phyloP scores from a whole-genome alignment of 768 basidiomycete genomes.

The Kwoniella botswanensis region DNA sequence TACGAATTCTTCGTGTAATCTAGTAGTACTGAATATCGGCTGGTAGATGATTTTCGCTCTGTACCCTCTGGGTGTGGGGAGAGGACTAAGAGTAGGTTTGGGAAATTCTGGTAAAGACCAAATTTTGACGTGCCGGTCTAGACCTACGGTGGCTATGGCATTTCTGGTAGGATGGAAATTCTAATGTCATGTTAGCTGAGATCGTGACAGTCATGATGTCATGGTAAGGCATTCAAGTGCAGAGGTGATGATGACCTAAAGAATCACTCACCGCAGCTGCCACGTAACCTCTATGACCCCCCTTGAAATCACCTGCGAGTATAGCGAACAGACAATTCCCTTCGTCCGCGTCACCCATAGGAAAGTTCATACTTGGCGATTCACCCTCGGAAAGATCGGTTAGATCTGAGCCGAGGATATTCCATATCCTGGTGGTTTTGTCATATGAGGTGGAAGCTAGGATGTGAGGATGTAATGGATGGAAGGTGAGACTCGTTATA shows the following conservation, averaged over 20 bases:
- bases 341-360: conserved; percentile 42
- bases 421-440: conserved; percentile 51
- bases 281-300: conserved; percentile 32
- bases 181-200: background rate
- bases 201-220: no score
- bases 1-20: conserved; percentile 22
- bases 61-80: conserved; percentile 29
- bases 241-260: no score
- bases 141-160: conserved; percentile 29
- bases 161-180: conserved; percentile 29
- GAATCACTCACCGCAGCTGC: conserved; percentile 18
- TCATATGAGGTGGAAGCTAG: conserved; percentile 49
- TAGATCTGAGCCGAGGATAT: conserved; percentile 34
- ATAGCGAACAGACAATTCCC: conserved; percentile 27
- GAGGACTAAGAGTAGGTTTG: background rate
- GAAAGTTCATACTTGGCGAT: conserved; percentile 25
- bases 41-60: conserved; percentile 25
- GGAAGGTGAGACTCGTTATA: conserved; percentile 33
- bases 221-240: no score
- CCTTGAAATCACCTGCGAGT: conserved; percentile 31
- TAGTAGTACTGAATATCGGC: conserved; percentile 34
- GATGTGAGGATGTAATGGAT: conserved; percentile 39
- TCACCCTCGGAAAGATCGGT: background rate
- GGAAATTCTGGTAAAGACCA: conserved; percentile 37
- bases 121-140: conserved; percentile 34